Conservation (phyloP, 805 yeast species). For the Kazachstania martiniae region DNA sequence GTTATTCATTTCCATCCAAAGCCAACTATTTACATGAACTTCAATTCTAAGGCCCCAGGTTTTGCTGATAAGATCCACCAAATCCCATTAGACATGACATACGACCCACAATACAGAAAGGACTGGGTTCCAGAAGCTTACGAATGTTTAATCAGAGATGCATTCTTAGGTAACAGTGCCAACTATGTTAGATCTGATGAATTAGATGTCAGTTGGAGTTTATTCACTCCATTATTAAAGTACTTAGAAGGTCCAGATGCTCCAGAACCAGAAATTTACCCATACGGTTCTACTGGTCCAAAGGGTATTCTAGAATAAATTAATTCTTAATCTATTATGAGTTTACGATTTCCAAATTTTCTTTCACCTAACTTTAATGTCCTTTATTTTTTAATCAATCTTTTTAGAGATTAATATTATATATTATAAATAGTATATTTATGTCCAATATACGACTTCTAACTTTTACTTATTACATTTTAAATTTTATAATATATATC, state of each 20-base stretch:
- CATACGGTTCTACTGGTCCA: slow-evolving; percentile 94
- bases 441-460: no score
- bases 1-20: slow-evolving; percentile 90
- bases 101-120: slow-evolving; percentile 65
- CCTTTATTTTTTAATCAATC: no score
- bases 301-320: no score
- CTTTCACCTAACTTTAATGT: no score
- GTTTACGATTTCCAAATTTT: no score
- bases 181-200: slow-evolving; percentile 97
- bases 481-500: no score
- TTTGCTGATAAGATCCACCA: slow-evolving; percentile 69
- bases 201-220: slow-evolving; percentile 82
- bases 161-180: slow-evolving; percentile 82
- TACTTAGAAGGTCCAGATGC: slow-evolving; percentile 60
- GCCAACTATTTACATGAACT: slow-evolving; percentile 85
- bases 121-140: slow-evolving; percentile 96
- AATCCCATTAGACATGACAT: slow-evolving; percentile 83
- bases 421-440: no score
- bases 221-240: slow-evolving; percentile 87
- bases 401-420: no score
- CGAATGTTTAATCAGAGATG: slow-evolving; percentile 87
- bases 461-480: no score
- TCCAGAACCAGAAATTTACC: slow-evolving; percentile 55
- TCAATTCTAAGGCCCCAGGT: slow-evolving; percentile 90
- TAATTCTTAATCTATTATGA: no score